Evolutionary conservation across 768 basidiomycete genomes (phyloP), one percentile per base, ranked within the genome.

Genomic region (Lactarius tabidus): DNA sequence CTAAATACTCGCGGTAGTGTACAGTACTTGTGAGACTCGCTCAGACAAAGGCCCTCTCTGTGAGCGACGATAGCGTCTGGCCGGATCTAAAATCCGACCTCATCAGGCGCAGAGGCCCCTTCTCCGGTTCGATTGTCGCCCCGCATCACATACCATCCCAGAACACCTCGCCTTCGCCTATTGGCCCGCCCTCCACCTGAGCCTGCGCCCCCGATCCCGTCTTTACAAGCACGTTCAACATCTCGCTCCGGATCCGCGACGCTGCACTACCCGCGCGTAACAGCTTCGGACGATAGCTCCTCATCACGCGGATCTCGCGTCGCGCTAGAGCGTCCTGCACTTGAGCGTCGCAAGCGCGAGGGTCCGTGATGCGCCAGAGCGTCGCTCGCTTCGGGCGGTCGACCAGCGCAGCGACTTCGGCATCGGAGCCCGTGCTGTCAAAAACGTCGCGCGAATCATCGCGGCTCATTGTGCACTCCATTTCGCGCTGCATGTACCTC

Each of bases 231-330:
- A 57, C 28, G 18, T 26, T 12, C n/a, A 31, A 39, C 3, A 58
- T 3, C 28, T 57, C 48, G 15, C 3, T 3, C 17, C 63, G 63
- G 28, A 63, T 38, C 14, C 7, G 28, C n/a, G 38, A 28, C 23
- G 48, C 48, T 5, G 15, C 57, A 0, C 15, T 31, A 2, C 48
- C 48, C 9, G 28, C 38, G 14, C 18, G 23, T 2, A 59, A 18
- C 4, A 64, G 41, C 6, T 2, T 4, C 4, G 63, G 63, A 31
- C 48, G 63, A 58, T 63, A 63, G 2, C 38, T 59, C 39, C 14
- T 35, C 63, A 63, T 64, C n/a, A 53, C 23, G 8, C 52, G 52
- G 20, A 64, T 38, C 26, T 64, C 57, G 26, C 17, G 18, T 31
- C 54, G 26, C 26, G 57, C 63, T 57, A 64, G 26, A 14, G 38